Conservation (phyloP, 805 yeast species). For the Sungouiella thailandica region DNA sequence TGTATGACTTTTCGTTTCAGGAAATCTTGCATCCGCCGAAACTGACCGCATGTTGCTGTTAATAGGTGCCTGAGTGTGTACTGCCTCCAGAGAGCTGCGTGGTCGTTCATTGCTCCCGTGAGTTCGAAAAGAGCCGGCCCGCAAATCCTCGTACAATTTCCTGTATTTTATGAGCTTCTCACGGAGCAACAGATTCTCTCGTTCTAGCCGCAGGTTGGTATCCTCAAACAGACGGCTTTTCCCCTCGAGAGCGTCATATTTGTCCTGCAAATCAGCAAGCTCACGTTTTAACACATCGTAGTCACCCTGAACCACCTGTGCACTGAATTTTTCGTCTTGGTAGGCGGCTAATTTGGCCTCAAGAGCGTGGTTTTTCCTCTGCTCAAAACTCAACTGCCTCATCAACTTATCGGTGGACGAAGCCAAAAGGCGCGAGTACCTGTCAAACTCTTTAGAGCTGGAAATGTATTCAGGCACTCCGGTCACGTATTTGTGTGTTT, state of each 20-base stretch:
- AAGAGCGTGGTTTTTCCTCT: conserved; percentile 2
- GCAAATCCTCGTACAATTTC: conserved; percentile 25
- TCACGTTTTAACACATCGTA: conserved; percentile 6
- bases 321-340: neutral
- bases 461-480: neutral
- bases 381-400: conserved; percentile 10
- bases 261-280: too few species aligned
- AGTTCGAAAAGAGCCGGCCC: too few species aligned
- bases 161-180: conserved; percentile 33
- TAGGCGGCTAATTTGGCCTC: conserved; percentile 6
- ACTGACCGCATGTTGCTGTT: too few species aligned
- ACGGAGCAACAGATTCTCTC: conserved; percentile 28
- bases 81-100: too few species aligned
- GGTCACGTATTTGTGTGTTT: conserved; percentile 1
- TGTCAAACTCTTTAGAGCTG: conserved; percentile 21
- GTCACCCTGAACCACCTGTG: conserved; percentile 5
- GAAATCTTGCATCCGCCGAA: too few species aligned
- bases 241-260: conserved; percentile 2
- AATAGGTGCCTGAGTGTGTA: too few species aligned
- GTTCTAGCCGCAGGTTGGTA: conserved; percentile 13
- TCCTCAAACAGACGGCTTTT: conserved; percentile 2
- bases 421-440: conserved; percentile 21
- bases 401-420: conserved; percentile 25
- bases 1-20: too few species aligned
- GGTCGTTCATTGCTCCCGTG: too few species aligned